Conservation (phyloP, 2,329 filamentous ascomycete genomes). For the Penicillium sp. region DNA sequence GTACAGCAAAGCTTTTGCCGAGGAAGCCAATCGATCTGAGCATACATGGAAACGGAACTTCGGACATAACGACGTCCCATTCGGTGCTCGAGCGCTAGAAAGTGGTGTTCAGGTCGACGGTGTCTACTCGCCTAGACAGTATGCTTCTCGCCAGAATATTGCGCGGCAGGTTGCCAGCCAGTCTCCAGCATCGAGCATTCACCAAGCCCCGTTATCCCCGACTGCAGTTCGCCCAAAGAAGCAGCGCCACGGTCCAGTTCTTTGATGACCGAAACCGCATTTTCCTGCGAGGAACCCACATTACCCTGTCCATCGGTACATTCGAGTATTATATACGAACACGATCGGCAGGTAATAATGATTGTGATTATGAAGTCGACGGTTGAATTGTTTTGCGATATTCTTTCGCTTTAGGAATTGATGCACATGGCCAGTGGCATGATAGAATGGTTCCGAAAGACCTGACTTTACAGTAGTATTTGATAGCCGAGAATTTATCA, state of each 20-base stretch:
- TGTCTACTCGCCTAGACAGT: conserved; percentile 66
- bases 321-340: not conserved
- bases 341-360: not conserved
- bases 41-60: conserved; percentile 54
- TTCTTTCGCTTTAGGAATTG: not conserved
- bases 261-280: not conserved
- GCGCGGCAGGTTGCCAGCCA: conserved; percentile 20
- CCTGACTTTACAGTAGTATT: not conserved
- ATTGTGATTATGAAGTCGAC: not conserved
- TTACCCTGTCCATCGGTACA: not conserved
- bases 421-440: not conserved
- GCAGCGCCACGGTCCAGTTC: not conserved
- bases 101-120: conserved; percentile 79
- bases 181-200: conserved; percentile 19
- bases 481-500: not conserved
- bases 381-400: not conserved
- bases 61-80: conserved; percentile 64
- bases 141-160: conserved; percentile 24
- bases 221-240: conserved; percentile 4
- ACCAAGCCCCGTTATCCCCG: conserved; percentile 10
- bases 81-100: conserved; percentile 81
- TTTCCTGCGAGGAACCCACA: not conserved
- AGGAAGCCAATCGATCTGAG: conserved; percentile 49
- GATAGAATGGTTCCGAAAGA: not conserved
- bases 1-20: conserved; percentile 63